Conservation (phyloP, 169 alveolate species). For the Pseudocohnilembus persalinus region DNA sequence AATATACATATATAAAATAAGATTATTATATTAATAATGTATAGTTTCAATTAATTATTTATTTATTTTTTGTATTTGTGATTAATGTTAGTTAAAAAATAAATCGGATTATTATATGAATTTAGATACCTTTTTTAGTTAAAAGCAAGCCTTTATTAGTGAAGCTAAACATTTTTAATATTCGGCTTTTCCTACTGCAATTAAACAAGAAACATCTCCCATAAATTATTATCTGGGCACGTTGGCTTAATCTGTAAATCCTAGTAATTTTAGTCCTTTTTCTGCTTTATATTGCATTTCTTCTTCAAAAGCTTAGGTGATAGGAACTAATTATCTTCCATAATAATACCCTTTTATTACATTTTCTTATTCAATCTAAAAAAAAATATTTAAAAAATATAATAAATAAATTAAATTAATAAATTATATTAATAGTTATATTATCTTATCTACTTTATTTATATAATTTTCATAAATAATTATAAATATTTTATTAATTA, state of each 20-base stretch:
- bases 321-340: slow-evolving; percentile 84
- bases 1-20: too few species aligned
- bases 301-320: slow-evolving; percentile 65
- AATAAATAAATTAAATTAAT: too few species aligned
- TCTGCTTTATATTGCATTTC: slow-evolving; percentile 62
- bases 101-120: too few species aligned
- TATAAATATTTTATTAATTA: too few species aligned
- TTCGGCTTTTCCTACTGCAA: slow-evolving; percentile 46
- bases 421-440: too few species aligned
- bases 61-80: too few species aligned
- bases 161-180: neutral
- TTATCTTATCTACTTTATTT: too few species aligned
- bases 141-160: neutral
- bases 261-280: slow-evolving; percentile 73
- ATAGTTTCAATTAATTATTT: too few species aligned
- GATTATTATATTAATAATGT: too few species aligned
- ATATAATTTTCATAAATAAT: too few species aligned
- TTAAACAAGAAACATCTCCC: slow-evolving; percentile 76
- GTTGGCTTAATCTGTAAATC: slow-evolving; percentile 63
- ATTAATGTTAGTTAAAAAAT: too few species aligned
- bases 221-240: slow-evolving; percentile 78
- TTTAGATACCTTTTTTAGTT: neutral
- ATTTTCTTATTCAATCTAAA: slow-evolving; percentile 49
- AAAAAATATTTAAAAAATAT: too few species aligned
- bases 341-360: slow-evolving; percentile 79